A percentile compares a stretch with the other conserved stretches of the same genome.
These are phyloP conservation scores for Clavaria fumosa DNA, from an alignment of 768 basidiomycete genomes.

Conservation along the genomic window DNA sequence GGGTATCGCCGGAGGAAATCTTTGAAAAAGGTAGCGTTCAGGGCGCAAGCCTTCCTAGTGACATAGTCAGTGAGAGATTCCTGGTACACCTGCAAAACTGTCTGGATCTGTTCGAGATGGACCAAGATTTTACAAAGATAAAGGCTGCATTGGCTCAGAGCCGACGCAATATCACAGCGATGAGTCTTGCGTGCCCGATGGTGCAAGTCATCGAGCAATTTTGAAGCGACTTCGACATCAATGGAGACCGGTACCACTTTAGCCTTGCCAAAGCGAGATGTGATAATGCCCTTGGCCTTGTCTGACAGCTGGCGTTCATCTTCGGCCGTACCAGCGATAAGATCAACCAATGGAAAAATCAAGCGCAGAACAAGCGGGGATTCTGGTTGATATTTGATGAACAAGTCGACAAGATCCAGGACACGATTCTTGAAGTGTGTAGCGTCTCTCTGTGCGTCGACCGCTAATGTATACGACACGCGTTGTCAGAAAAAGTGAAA, in stretches of 20 bases:
- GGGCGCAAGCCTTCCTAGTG: constrained; percentile 62
- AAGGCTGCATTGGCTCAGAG: constrained; percentile 53
- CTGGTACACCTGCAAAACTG: constrained; percentile 40
- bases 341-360: constrained; percentile 62
- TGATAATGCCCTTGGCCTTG: constrained; percentile 72
- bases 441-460: constrained; percentile 71
- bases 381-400: constrained; percentile 61
- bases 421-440: constrained; percentile 95
- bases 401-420: constrained; percentile 85
- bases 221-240: constrained; percentile 27
- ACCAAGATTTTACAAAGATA: constrained; percentile 45
- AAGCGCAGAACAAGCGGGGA: constrained; percentile 53
- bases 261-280: constrained; percentile 53
- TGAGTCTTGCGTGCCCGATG: constrained; percentile 50
- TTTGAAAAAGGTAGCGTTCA: constrained; percentile 61
- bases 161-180: constrained; percentile 42
- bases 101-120: constrained; percentile 26
- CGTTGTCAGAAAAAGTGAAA: background rate
- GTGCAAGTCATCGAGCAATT: constrained; percentile 51
- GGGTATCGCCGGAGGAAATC: constrained; percentile 63
- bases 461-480: constrained; percentile 9
- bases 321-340: constrained; percentile 45
- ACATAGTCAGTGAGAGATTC: constrained; percentile 61
- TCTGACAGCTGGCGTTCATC: constrained; percentile 84
- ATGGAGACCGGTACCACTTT: constrained; percentile 46